Evolutionary conservation across 805 yeast species (phyloP).

Genomic region (Metschnikowia orientalis): DNA sequence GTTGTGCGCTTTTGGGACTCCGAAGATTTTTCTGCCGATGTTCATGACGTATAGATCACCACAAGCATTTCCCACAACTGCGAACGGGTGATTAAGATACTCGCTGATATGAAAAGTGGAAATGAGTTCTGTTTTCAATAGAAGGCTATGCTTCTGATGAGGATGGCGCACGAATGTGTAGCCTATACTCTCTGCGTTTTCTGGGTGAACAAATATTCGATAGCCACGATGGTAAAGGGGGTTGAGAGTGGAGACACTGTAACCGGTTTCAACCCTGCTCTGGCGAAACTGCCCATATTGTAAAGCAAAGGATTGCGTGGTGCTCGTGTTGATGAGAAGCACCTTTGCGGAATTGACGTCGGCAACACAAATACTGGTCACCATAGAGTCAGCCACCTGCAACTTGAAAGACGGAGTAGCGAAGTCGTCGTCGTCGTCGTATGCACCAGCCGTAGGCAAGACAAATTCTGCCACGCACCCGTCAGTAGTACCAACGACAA

Average conservation of each 20-base stretch:
- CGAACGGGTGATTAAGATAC: constrained; percentile 36
- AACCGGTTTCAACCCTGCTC: constrained; percentile 24
- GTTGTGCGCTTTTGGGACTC: constrained; percentile 32
- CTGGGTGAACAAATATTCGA: constrained; percentile 25
- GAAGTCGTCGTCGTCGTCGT: constrained; percentile 13
- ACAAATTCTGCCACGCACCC: constrained; percentile 60
- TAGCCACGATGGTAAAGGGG: constrained; percentile 29
- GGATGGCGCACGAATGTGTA: constrained; percentile 30
- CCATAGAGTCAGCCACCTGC: constrained; percentile 30
- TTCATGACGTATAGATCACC: constrained; percentile 38
- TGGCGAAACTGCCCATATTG: constrained; percentile 25
- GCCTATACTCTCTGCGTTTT: constrained; percentile 26
- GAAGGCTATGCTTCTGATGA: constrained; percentile 29
- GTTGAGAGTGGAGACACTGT: constrained; percentile 22
- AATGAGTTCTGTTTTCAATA: constrained; percentile 29
- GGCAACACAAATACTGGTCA: constrained; percentile 25
- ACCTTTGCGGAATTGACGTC: constrained; percentile 22
- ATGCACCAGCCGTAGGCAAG: constrained; percentile 25
- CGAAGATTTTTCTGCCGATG: constrained; percentile 34
- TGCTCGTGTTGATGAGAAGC: constrained; percentile 29
- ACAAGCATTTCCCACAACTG: constrained; percentile 29
- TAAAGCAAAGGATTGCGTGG: constrained; percentile 20
- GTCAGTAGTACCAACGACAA: constrained; percentile 54
- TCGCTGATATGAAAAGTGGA: constrained; percentile 28
- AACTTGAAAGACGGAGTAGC: constrained; percentile 30